These are phyloP conservation scores for Prunus persica DNA, from an alignment of 306 rosid genomes.

Conservation along the genomic window Prunus_persica_NCBIv2 NC_034013.1:17083501-17084000, in stretches of 20 bases:
- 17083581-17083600: constrained; percentile 94
- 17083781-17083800: constrained; percentile 95
- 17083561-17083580: constrained; percentile 82
- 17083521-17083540: constrained; percentile 95
- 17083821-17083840: constrained; percentile 58
- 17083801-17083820: constrained; percentile 78
- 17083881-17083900: constrained; percentile 79
- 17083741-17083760: constrained; percentile 59
- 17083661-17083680: constrained; percentile 57
- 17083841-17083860: constrained; percentile 60
- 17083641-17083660: constrained; percentile 44
- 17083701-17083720: constrained; percentile 88
- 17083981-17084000: neutral
- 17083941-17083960: constrained; percentile 94
- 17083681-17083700: constrained; percentile 70
- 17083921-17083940: constrained; percentile 91
- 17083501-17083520: constrained; percentile 73
- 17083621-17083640: constrained; percentile 61
- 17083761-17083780: constrained; percentile 68
- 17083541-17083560: constrained; percentile 83
- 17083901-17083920: constrained; percentile 87
- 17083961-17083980: constrained; percentile 23
- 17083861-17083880: constrained; percentile 64
- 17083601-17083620: constrained; percentile 85
- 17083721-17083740: constrained; percentile 84